Evolutionary conservation across 140 eudicot species (phyloP), one percentile per base, ranked within the genome.

Genomic region (Stevia rebaudiana): DNA sequence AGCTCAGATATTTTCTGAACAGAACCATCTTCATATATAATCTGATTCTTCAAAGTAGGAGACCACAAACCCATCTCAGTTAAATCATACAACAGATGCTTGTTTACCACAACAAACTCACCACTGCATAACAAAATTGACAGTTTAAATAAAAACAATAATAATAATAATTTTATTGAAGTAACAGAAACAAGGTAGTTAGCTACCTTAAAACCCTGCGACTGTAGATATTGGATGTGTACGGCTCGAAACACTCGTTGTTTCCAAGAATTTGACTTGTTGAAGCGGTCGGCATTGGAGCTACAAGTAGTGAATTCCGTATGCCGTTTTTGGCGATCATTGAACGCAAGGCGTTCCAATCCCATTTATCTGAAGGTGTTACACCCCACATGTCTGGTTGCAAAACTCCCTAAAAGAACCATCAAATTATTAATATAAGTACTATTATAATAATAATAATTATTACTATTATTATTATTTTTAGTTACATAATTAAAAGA

Each of bases 381-480:
- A 88, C 87, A 12, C 83, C 90, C 98, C 96, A 92, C 98, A 92
- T 92, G 76, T 92, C 98, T 57, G 95, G 96, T 80, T 92, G 98
- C 44, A 92, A 76, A 79, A 92, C 74, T 48, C 98, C 98, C 98
- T 92, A 78, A 41, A 61, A 39, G 12, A 4, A 30, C 2, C 8
- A 28, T 28, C 33, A n/a, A n/a, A n/a, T n/a, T n/a, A n/a, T n/a
- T n/a, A n/a, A n/a, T n/a, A n/a, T n/a, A n/a, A n/a, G n/a, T n/a
- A n/a, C n/a, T n/a, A n/a, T n/a, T n/a, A n/a, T n/a, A 11, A 39
- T 39, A 6, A 39, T 40, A 0, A 33, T 3, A 2, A 55, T 55
- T 6, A 12, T 23, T 1, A 13, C 24, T 15, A 31, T 9, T 16
- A 1, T 3, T 31, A 51, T 11, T 9, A 51, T 2, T 49, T 3